Percentiles rank a stretch among this genome's conserved stretches.
phyloP scores from a whole-genome alignment of 345 rosid genomes.

The Trapa incisa region DNA sequence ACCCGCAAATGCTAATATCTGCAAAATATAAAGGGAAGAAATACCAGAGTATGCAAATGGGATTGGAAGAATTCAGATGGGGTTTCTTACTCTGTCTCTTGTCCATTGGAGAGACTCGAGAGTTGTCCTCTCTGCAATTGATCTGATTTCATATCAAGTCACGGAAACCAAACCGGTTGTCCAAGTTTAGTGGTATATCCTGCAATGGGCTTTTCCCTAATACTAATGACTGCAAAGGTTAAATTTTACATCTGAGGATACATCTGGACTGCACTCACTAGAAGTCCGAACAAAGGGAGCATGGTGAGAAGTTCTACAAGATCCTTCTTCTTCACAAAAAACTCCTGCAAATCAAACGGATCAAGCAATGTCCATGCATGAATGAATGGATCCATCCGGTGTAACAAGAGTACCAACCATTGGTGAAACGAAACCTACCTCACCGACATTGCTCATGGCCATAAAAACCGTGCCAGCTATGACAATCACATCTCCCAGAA shows the following conservation, averaged over 20 bases:
- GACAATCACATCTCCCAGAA: conserved; percentile 37
- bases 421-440: conserved; percentile 17
- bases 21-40: not conserved
- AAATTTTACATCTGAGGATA: conserved; percentile 9
- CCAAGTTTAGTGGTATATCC: not conserved
- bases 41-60: not conserved
- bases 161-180: not conserved
- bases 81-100: conserved; percentile 29
- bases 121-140: conserved; percentile 29
- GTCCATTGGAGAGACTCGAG: conserved; percentile 39
- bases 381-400: not conserved
- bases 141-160: conserved; percentile 15
- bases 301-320: conserved; percentile 40
- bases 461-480: conserved; percentile 35
- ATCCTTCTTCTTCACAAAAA: conserved; percentile 42
- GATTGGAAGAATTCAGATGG: not conserved
- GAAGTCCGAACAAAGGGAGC: conserved; percentile 37
- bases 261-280: conserved; percentile 35
- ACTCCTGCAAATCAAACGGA: conserved; percentile 30
- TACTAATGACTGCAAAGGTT: not conserved
- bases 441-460: conserved; percentile 44
- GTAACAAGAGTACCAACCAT: not conserved
- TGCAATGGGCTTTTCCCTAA: not conserved
- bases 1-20: conserved; percentile 34
- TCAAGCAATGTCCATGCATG: not conserved